Evolutionary conservation across 768 basidiomycete species (phyloP).

Genomic region (Macrolepiota fuliginosa): DNA sequence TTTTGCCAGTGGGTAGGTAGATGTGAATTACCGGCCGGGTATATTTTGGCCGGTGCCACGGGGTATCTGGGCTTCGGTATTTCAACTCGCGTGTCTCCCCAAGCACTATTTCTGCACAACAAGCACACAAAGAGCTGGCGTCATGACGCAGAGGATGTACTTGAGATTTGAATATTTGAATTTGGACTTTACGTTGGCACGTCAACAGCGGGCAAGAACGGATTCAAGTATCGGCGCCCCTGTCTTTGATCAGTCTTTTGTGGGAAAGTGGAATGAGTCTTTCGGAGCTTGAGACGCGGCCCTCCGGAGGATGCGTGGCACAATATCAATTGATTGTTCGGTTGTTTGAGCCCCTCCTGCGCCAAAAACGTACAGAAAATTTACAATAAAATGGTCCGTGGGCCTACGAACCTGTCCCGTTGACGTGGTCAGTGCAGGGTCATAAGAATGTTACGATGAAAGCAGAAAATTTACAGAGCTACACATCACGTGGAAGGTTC

Average conservation of each 20-base stretch:
- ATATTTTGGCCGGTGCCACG: neutral
- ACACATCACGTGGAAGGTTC: conserved; percentile 25
- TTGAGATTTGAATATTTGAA: neutral
- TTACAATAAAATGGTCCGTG: neutral
- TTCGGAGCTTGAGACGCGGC: neutral
- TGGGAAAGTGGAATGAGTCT: conserved; percentile 3
- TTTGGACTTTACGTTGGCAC: neutral
- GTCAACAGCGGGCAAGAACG: neutral
- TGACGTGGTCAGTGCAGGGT: neutral
- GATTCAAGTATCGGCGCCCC: neutral
- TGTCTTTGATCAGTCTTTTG: neutral
- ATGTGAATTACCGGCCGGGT: neutral
- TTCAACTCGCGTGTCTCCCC: neutral
- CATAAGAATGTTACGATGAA: neutral
- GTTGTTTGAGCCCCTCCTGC: neutral
- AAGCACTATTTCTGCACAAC: too few relatives aligned
- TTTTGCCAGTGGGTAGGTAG: neutral
- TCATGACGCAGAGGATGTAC: too few relatives aligned
- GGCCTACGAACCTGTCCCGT: neutral
- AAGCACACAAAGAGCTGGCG: neutral
- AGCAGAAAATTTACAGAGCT: neutral
- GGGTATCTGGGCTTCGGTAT: neutral
- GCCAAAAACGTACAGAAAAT: neutral
- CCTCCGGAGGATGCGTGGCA: neutral
- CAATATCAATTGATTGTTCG: neutral